Evolutionary conservation across 2,329 filamentous ascomycete species (phyloP).

Genomic region (Cercospora zeina): DNA sequence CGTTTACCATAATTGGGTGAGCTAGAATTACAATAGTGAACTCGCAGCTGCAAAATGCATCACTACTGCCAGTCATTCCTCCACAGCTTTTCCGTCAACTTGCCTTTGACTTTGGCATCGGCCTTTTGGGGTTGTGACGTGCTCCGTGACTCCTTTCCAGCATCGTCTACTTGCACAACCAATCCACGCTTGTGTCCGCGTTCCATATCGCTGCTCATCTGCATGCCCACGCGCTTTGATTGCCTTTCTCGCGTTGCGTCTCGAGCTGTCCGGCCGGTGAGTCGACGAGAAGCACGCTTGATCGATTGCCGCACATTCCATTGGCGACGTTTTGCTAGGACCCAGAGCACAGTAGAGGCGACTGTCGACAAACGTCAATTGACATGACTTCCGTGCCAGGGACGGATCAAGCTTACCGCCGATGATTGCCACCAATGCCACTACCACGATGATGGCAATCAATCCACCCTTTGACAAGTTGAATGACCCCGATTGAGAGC

Average conservation of each 20-base stretch:
- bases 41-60: neutral
- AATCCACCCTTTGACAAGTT: constrained; percentile 67
- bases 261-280: constrained; percentile 44
- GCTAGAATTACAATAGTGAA: neutral
- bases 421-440: constrained; percentile 60
- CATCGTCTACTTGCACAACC: constrained; percentile 34
- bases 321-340: constrained; percentile 78
- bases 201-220: constrained; percentile 25
- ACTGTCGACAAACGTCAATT: constrained; percentile 51
- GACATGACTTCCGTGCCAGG: neutral
- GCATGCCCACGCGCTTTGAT: constrained; percentile 30
- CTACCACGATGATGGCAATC: constrained; percentile 72
- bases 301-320: constrained; percentile 76
- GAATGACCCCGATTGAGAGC: constrained; percentile 57
- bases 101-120: constrained; percentile 19
- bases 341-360: constrained; percentile 68
- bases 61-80: constrained; percentile 36
- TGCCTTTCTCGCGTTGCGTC: constrained; percentile 21
- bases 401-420: constrained; percentile 60
- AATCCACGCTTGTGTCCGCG: constrained; percentile 34
- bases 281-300: constrained; percentile 59
- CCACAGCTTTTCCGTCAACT: constrained; percentile 30
- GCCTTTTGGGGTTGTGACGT: constrained; percentile 16
- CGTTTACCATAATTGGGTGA: neutral
- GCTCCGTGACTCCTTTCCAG: constrained; percentile 30